Percentiles rank a stretch among this genome's conserved stretches.
Conservation (phyloP, 108 stramenopile genomes). For the Fragilaria crotonensis region DNA sequence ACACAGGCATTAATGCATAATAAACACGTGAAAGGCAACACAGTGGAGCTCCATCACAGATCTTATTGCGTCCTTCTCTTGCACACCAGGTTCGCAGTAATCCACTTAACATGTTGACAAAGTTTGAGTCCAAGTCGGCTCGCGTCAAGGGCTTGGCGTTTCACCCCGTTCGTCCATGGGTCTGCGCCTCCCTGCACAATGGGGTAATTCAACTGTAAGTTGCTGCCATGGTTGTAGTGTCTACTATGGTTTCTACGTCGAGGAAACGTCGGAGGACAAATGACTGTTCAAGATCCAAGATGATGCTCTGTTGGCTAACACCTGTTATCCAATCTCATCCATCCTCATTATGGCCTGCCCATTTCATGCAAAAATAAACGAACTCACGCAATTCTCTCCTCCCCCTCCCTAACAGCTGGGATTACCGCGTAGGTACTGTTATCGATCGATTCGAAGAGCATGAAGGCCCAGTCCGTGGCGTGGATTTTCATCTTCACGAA, state of each 20-base stretch:
- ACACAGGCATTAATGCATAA: too few relatives aligned
- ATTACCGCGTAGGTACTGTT: slow-evolving; percentile 98
- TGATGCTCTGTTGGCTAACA: too few relatives aligned
- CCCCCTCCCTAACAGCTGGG: slow-evolving; percentile 71
- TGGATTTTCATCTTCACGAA: slow-evolving; percentile 96
- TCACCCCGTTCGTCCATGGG: slow-evolving; percentile 98
- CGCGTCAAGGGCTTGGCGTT: slow-evolving; percentile 98
- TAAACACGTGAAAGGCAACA: too few relatives aligned
- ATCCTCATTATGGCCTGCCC: too few relatives aligned
- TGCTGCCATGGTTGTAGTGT: not conserved
- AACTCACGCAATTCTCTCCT: not conserved
- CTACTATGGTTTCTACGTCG: not conserved
- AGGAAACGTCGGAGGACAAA: not conserved
- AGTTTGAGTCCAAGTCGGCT: slow-evolving; percentile 97
- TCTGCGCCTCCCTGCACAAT: slow-evolving; percentile 97
- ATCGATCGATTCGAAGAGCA: slow-evolving; percentile 99
- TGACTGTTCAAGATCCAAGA: too few relatives aligned
- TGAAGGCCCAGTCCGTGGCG: slow-evolving; percentile 98
- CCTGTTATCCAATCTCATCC: too few relatives aligned
- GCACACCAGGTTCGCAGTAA: too few relatives aligned
- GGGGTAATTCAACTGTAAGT: slow-evolving; percentile 94
- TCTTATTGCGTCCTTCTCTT: too few relatives aligned
- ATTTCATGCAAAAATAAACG: too few relatives aligned
- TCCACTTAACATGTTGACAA: slow-evolving; percentile 88
- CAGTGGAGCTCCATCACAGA: too few relatives aligned